Percentiles rank a stretch among this genome's conserved stretches.
phyloP scores from a whole-genome alignment of 148 eudicot genomes.

The Fagopyrum esculentum region DNA sequence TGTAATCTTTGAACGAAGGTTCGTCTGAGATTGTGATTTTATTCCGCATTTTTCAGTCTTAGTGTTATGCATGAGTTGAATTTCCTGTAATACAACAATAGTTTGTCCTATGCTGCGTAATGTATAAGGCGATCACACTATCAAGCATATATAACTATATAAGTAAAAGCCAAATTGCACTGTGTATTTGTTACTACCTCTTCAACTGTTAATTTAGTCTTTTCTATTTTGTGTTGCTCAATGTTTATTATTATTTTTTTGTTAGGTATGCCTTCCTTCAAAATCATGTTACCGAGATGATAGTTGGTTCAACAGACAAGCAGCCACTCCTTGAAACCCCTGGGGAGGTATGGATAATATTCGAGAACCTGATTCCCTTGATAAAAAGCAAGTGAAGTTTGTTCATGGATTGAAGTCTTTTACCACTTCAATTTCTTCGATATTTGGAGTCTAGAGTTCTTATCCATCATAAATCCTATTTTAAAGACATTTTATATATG shows the following conservation, averaged over 20 bases:
- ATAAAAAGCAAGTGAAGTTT: neutral
- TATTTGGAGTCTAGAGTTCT: neutral
- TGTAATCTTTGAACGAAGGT: conserved; percentile 90
- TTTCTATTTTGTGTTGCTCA: neutral
- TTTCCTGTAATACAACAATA: neutral
- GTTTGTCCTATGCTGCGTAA: neutral
- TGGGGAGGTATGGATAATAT: conserved; percentile 61
- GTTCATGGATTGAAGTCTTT: neutral
- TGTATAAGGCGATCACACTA: neutral
- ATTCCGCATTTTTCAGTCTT: neutral
- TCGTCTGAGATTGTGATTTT: conserved; percentile 11
- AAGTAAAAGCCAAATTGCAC: neutral
- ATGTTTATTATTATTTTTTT: neutral
- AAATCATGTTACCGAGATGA: conserved; percentile 50
- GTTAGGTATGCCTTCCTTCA: conserved; percentile 62
- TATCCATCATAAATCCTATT: neutral
- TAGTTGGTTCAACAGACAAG: conserved; percentile 66
- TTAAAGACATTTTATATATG: neutral
- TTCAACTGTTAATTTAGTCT: neutral
- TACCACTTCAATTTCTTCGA: neutral
- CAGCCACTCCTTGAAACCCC: conserved; percentile 92
- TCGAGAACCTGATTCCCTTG: neutral
- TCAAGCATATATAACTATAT: neutral
- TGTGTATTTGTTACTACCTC: neutral
- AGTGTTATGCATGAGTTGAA: neutral